Evolutionary conservation across 1,284 basidiomycete genomes (phyloP), one percentile per base, ranked within the genome.

Genomic region (Ustanciosporium gigantosporum): DNA sequence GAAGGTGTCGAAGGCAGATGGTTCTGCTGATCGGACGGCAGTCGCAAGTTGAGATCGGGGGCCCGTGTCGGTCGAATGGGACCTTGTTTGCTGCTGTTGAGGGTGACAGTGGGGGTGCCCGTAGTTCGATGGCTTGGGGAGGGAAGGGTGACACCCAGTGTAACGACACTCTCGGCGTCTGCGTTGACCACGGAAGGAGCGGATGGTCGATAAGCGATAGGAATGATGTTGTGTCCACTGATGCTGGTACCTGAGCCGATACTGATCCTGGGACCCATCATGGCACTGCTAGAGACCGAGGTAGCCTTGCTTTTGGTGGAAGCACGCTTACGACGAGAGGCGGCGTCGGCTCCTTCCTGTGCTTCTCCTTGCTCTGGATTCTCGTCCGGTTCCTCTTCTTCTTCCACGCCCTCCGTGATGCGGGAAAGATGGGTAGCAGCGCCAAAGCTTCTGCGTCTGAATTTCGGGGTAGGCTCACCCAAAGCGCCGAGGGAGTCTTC

Each of bases 341-440:
- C 31, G 0, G 39, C 37, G 7, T 13, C 25, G 4, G 35, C 21
- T 16, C 25, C 6, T 29, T 21, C 25, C 24, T 34, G 16, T 27
- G 23, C 14, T 24, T 22, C 19, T 17, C 16, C n/a, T n/a, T n/a
- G n/a, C n/a, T n/a, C n/a, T n/a, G n/a, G n/a, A 27, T n/a, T 23
- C 15, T 47, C 40, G 9, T 35, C 38, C 17, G 52, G 56, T 7
- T 69, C 66, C 21, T 68, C 59, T 13, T 68, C 66, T 36, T 66
- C 62, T 31, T 66, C 62, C 5, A 31, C 39, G 1, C 62, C 62
- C 31, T 69, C 66, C 0, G 66, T 66, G 46, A 69, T 69, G 5
- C 62, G 41, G 17, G 56, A 61, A 3, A 69, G 51, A 34, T 69
- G 66, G 4, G 66, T 69, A 7, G 66, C 66, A 3, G 62, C 66